Evolutionary conservation across 164 flowering plant species (phyloP), one percentile per base, ranked within the genome.

Genomic region (Vitis rotundifolia): DNA sequence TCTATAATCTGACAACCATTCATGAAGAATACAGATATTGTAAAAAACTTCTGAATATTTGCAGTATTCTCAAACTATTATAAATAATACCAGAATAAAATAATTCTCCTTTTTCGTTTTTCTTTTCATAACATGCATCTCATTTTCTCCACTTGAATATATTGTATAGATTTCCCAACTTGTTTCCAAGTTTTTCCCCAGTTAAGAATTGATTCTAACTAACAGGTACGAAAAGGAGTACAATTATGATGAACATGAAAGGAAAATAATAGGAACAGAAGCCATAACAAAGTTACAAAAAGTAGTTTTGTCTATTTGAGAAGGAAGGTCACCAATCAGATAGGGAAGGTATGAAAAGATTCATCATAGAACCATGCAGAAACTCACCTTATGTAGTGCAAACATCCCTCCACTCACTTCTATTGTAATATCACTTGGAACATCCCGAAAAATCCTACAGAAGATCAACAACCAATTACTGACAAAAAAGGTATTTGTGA

Each of bases 381-480:
- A 19, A 68, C 47, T 80, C 75, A 88, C 97, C 92, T 89, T 90
- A 63, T 90, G 97, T 37, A 92, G 70, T 1, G 89, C 80, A 80
- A 90, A 92, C 57, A 77, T 78, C 4, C 78, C 83, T 31, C 92
- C 92, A 61, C 48, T 73, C 49, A 86, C 93, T 77, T 87, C 91
- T n/a, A 92, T 83, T 1, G 85, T 84, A 50, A 92, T 84, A 78
- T 92, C 97, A 75, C 95, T 90, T 1, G 91, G 97, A 73, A 92
- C 92, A 80, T 92, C 97, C 26, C 84, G 81, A 65, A 89, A 90
- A 60, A 88, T 85, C 94, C 94, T 92, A 56, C 76, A 80, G 65
- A 13, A 62, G 22, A 68, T 59, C 14, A 70, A 50, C n/a, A 73
- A 13, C 59, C 47, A 57, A 51, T 48, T 26, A 63, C 9, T 49